Conservation (phyloP, 2,329 filamentous ascomycete genomes). For the Xylaria digitata region DNA sequence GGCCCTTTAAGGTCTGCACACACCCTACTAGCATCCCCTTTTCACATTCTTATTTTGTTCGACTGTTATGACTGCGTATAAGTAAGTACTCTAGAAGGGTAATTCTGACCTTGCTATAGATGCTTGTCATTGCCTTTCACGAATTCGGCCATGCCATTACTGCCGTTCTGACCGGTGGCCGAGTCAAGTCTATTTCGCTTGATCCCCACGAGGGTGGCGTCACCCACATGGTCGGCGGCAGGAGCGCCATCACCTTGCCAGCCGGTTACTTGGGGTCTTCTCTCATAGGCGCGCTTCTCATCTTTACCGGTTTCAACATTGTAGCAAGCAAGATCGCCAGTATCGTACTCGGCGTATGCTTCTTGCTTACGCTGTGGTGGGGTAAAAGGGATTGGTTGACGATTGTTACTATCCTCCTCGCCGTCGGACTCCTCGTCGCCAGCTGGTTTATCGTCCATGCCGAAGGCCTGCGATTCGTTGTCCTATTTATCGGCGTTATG, state of each 20-base stretch:
- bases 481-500: conserved; percentile 86
- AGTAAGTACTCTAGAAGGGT: background rate
- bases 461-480: conserved; percentile 77
- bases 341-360: conserved; percentile 77
- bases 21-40: background rate
- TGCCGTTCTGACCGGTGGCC: conserved; percentile 77
- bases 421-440: conserved; percentile 75
- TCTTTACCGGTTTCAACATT: conserved; percentile 84
- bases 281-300: conserved; percentile 80
- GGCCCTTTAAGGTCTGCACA: conserved; percentile 79
- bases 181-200: conserved; percentile 78
- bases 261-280: conserved; percentile 83
- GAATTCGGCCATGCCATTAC: conserved; percentile 82
- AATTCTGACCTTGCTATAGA: conserved; percentile 58
- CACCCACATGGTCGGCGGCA: conserved; percentile 80
- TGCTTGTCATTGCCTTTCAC: conserved; percentile 86
- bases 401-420: conserved; percentile 74
- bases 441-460: conserved; percentile 86
- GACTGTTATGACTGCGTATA: conserved; percentile 1
- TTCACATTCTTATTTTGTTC: background rate
- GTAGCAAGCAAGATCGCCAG: conserved; percentile 84
- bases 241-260: conserved; percentile 76
- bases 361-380: conserved; percentile 85
- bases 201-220: conserved; percentile 82
- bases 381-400: conserved; percentile 82